phyloP scores from a whole-genome alignment of 208 protist species.

The Wallacemonas sp. region DNA sequence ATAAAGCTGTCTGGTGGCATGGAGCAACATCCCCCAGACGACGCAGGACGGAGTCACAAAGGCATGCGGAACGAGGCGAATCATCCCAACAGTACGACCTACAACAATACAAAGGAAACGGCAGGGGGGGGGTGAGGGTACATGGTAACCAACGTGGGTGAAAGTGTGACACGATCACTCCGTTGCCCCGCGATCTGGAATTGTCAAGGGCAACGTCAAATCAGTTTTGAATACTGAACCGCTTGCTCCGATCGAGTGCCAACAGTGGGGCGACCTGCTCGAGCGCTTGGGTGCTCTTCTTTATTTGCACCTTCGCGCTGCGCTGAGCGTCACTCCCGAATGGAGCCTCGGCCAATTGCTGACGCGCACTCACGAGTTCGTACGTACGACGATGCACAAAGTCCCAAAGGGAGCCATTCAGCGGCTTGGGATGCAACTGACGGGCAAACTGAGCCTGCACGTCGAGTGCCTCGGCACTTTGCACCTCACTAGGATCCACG shows the following conservation, averaged over 20 bases:
- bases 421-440: constrained; percentile 20
- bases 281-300: constrained; percentile 9
- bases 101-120: no score
- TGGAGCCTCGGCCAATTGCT: neutral
- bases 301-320: constrained; percentile 6
- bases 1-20: no score
- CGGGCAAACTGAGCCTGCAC: constrained; percentile 22
- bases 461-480: constrained; percentile 15
- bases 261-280: constrained; percentile 3
- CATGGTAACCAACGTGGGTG: neutral
- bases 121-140: no score
- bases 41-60: no score
- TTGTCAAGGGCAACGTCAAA: neutral
- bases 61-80: no score
- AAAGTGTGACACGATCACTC: neutral
- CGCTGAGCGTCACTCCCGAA: constrained; percentile 18
- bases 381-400: constrained; percentile 20
- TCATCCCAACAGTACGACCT: no score
- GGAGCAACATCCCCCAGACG: no score
- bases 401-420: constrained; percentile 27
- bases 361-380: constrained; percentile 1
- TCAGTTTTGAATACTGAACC: constrained; percentile 18
- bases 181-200: neutral
- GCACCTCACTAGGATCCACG: constrained; percentile 22
- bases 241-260: neutral